phyloP scores from a whole-genome alignment of 2,329 filamentous ascomycete species.

The Mollisia scopiformis region DNA sequence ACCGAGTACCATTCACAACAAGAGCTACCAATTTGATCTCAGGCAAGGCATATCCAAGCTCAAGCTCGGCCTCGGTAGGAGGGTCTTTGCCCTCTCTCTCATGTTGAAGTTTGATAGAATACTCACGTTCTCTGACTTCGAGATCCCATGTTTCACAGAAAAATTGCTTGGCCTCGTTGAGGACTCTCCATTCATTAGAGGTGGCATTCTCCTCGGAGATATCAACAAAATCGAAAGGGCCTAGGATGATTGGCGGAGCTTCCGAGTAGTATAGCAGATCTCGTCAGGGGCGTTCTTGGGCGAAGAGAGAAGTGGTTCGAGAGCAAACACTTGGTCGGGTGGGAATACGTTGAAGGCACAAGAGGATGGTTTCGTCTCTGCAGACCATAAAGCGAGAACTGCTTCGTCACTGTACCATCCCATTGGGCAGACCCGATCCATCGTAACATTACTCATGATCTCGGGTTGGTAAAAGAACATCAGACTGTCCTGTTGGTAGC shows the following conservation, averaged over 20 bases:
- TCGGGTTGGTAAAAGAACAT: not conserved
- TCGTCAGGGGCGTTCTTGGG: not conserved
- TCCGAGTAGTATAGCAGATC: not conserved
- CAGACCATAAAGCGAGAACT: not conserved
- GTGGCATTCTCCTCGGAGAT: not conserved
- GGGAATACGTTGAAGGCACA: not conserved
- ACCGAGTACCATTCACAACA: not conserved
- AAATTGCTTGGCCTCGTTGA: not conserved
- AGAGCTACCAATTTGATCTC: not conserved
- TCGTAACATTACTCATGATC: not conserved
- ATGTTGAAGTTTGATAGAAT: not conserved
- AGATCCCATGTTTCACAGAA: not conserved
- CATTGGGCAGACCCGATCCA: not conserved
- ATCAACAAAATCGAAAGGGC: constrained; percentile 1
- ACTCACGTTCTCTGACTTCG: not conserved
- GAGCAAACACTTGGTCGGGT: not conserved
- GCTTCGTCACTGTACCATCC: not conserved
- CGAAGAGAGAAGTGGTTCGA: not conserved
- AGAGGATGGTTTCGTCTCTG: not conserved
- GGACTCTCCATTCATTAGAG: not conserved
- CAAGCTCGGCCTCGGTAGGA: not conserved
- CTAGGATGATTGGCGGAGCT: not conserved
- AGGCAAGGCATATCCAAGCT: not conserved
- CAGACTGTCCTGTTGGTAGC: not conserved
- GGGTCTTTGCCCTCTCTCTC: not conserved